phyloP scores from a whole-genome alignment of 768 basidiomycete genomes.

The Mycena crocata region DNA sequence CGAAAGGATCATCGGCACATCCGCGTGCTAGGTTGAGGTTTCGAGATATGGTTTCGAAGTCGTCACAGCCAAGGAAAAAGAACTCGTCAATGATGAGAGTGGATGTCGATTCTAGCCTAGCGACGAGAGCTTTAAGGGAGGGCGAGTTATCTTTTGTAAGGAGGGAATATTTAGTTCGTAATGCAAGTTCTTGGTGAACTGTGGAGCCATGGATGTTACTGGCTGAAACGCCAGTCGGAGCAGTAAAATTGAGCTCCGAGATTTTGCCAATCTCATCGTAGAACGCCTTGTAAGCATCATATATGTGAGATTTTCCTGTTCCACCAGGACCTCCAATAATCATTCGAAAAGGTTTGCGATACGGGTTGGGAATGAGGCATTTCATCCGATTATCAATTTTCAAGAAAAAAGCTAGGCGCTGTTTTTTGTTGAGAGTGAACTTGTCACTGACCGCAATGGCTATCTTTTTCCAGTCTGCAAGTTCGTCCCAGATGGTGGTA shows the following conservation, averaged over 20 bases:
- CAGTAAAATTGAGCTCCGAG: no score
- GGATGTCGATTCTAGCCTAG: not conserved
- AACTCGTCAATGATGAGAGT: conserved; percentile 29
- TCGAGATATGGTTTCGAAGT: conserved; percentile 19
- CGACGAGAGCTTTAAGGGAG: not conserved
- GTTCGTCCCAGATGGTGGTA: not conserved
- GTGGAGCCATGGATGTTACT: no score
- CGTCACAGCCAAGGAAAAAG: conserved; percentile 27
- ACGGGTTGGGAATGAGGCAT: not conserved
- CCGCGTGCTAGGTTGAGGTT: conserved; percentile 16
- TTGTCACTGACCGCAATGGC: conserved; percentile 16
- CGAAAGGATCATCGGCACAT: conserved; percentile 23
- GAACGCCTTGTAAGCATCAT: conserved; percentile 30
- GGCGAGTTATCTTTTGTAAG: conserved; percentile 13
- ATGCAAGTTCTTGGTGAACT: conserved; percentile 21
- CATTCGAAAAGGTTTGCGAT: conserved; percentile 28
- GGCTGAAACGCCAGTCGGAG: no score
- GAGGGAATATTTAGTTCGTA: not conserved
- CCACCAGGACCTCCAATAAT: conserved; percentile 36
- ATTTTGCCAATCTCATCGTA: conserved; percentile 1
- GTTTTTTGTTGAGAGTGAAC: no score
- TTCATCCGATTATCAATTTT: conserved; percentile 14
- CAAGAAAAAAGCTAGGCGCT: conserved; percentile 26
- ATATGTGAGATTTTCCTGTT: conserved; percentile 37
- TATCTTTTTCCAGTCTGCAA: conserved; percentile 15